phyloP scores from a whole-genome alignment of 176 grass and related monocot genomes.

The Carex parvula region DNA sequence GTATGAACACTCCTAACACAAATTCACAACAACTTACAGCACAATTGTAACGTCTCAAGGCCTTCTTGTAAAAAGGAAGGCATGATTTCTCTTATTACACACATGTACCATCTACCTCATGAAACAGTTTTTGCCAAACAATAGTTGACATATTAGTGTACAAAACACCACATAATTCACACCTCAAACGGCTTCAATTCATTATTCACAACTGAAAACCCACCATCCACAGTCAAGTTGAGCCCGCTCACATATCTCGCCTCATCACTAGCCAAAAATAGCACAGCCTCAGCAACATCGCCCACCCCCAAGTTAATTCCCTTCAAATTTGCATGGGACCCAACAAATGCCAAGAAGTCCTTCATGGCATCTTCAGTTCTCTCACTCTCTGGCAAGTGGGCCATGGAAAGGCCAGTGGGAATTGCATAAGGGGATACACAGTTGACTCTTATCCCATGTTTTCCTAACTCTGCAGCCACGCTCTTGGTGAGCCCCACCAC shows the following conservation, averaged over 20 bases:
- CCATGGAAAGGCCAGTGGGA: constrained; percentile 73
- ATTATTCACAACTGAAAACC: constrained; percentile 42
- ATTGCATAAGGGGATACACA: constrained; percentile 75
- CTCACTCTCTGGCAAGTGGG: constrained; percentile 35
- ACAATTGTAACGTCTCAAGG: too few relatives aligned
- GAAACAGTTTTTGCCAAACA: neutral
- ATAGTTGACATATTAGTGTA: neutral
- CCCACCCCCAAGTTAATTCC: constrained; percentile 36
- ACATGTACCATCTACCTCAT: constrained; percentile 4
- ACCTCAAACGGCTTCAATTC: constrained; percentile 41
- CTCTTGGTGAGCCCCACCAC: constrained; percentile 77
- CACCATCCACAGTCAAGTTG: constrained; percentile 64
- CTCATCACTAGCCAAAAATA: constrained; percentile 78
- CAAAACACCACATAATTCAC: neutral
- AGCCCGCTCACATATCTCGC: constrained; percentile 63
- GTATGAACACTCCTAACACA: neutral
- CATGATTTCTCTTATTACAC: neutral
- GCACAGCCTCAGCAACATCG: constrained; percentile 66
- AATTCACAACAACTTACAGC: neutral
- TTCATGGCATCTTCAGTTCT: constrained; percentile 35
- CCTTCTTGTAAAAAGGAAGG: too few relatives aligned
- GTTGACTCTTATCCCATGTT: constrained; percentile 79
- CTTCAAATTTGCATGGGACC: constrained; percentile 68
- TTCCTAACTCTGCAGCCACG: constrained; percentile 64
- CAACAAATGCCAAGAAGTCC: constrained; percentile 56